Conservation (phyloP, 2,329 filamentous ascomycete genomes). For the Didymella pomorum region DNA sequence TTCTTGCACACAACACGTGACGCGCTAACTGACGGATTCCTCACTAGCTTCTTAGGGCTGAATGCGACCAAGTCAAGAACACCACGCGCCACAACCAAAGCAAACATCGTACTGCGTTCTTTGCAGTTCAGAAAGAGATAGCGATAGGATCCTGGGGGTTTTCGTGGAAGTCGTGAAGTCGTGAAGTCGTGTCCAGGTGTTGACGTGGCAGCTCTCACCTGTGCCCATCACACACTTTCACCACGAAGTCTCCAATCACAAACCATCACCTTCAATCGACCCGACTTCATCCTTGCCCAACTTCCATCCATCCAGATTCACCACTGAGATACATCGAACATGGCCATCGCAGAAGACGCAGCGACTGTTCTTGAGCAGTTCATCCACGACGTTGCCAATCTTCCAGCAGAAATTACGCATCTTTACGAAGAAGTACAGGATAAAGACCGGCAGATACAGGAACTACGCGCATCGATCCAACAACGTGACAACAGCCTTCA, state of each 20-base stretch:
- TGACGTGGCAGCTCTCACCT: neutral
- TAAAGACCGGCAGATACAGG: conserved; percentile 76
- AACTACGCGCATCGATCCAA: conserved; percentile 73
- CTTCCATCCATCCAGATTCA: neutral
- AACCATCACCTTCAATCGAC: neutral
- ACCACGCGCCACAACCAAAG: conserved; percentile 1
- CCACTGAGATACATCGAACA: conserved; percentile 12
- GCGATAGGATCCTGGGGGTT: neutral
- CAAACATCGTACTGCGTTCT: neutral
- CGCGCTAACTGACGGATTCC: conserved; percentile 6
- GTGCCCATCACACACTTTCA: neutral
- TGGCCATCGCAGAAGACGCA: conserved; percentile 63
- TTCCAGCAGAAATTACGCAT: conserved; percentile 83
- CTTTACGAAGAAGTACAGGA: conserved; percentile 83
- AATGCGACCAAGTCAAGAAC: conserved; percentile 8
- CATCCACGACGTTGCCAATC: conserved; percentile 77
- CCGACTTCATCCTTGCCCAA: neutral
- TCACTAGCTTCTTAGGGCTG: conserved; percentile 16
- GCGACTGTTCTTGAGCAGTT: conserved; percentile 81
- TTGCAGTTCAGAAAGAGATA: neutral
- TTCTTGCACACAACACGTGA: conserved; percentile 41
- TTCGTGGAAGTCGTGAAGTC: no score
- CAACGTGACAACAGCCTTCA: conserved; percentile 79
- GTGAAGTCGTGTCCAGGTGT: neutral
- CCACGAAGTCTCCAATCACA: neutral